A percentile compares a stretch with the other conserved stretches of the same genome.
Evolutionary conservation across 164 flowering plant species (phyloP).

Genomic region (Hamamelis virginiana): DNA sequence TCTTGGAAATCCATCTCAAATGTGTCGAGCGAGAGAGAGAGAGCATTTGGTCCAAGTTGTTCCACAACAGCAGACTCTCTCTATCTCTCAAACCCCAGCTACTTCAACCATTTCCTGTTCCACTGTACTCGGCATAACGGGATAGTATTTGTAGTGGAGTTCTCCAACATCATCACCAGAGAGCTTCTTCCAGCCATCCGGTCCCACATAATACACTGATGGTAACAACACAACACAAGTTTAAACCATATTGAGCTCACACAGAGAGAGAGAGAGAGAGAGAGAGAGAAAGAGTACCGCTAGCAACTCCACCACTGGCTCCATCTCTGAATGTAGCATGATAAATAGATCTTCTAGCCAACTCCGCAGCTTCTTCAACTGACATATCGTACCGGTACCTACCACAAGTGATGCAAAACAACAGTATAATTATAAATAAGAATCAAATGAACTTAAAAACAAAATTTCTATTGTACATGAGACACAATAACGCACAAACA

Average conservation of each 20-base stretch:
- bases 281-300: constrained; percentile 46
- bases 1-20: too few relatives aligned
- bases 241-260: not conserved
- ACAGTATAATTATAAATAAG: too few relatives aligned
- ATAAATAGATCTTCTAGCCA: constrained; percentile 78
- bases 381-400: constrained; percentile 76
- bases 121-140: constrained; percentile 37
- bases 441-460: too few relatives aligned
- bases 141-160: constrained; percentile 82
- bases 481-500: too few relatives aligned
- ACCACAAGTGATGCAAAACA: too few relatives aligned
- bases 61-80: too few relatives aligned
- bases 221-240: not conserved
- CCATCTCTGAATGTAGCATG: constrained; percentile 95
- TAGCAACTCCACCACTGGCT: constrained; percentile 95
- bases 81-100: constrained; percentile 25
- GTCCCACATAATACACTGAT: constrained; percentile 67
- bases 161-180: constrained; percentile 94
- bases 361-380: constrained; percentile 79
- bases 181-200: constrained; percentile 86
- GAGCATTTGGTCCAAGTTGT: too few relatives aligned
- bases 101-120: constrained; percentile 89
- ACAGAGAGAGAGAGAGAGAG: constrained; percentile 13
- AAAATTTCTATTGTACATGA: too few relatives aligned
- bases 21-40: too few relatives aligned